Evolutionary conservation across 306 rosid species (phyloP), one percentile per base, ranked within the genome.

Genomic region (Corylus heterophylla): DNA sequence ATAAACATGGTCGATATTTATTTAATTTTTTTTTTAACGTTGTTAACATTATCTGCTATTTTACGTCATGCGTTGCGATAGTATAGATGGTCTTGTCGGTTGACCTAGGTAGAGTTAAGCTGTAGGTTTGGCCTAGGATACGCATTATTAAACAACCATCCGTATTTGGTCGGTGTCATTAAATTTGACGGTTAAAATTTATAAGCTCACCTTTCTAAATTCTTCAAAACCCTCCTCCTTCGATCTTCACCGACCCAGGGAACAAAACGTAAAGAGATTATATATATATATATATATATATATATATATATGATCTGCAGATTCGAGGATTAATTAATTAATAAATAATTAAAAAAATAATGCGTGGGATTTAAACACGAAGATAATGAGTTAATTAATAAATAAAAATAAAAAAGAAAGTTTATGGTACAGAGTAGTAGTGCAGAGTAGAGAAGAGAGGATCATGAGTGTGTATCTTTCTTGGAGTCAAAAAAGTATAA

Each of bases 391-490:
- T 8, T 8, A 39, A 9, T 17, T 67, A 37, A 67, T 35, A 67
- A 31, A 31, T 31, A 22, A 22, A 22, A 22, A n/a, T n/a, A 22
- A 22, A 31, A 31, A 31, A 31, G 35, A 31, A 31, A 66, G 11
- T 20, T 66, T 39, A 3, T 17, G 51, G 16, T 27, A 8, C 7
- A 49, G 74, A n/a, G 22, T 2, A 20, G 39, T 8, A 47, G 17
- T 39, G 35, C 12, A n/a, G n/a, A 37, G 42, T 42, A 42, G 5
- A 3, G 42, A 37, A 37, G 4, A 42, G 74, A 70, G 48, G 74
- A 70, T 70, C 74, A 48, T 1, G 5, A 37, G n/a, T 45, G 17
- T 70, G 48, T 12, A 70, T 70, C 74, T 70, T 70, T 70, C 74
- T 70, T 70, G 74, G 74, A 70, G 39, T 45, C 74, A 7, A 37